Percentiles rank a stretch among this genome's conserved stretches.
Evolutionary conservation across 495 filamentous ascomycete genomes (phyloP).

Genomic region (Neurospora sp.): DNA sequence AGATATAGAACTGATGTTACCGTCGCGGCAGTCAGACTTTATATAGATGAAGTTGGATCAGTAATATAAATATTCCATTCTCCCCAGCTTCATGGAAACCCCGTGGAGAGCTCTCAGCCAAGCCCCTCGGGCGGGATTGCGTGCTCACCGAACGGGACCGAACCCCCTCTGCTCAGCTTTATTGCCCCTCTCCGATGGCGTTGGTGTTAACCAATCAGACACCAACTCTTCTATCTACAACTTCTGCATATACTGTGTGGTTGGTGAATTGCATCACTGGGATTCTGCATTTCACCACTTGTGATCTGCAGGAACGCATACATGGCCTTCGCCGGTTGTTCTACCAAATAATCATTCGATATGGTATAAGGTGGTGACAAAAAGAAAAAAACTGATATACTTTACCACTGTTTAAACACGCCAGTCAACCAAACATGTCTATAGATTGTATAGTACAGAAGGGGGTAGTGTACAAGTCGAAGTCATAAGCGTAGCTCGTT

Average conservation of each 20-base stretch:
- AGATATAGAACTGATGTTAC: neutral
- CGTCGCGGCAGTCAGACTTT: neutral
- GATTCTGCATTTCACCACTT: slow-evolving; percentile 14
- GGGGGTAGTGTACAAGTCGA: neutral
- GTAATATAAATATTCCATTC: neutral
- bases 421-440: neutral
- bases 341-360: neutral
- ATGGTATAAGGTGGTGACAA: neutral
- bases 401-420: neutral
- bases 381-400: neutral
- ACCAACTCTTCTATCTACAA: neutral
- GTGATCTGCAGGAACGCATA: slow-evolving; percentile 1
- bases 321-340: neutral
- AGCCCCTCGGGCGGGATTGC: neutral
- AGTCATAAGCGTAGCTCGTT: neutral
- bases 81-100: neutral
- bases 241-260: neutral
- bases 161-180: neutral
- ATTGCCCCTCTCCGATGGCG: neutral
- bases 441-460: neutral
- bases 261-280: slow-evolving; percentile 10
- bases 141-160: neutral
- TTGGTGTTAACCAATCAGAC: neutral
- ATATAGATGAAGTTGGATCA: neutral
- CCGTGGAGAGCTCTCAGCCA: neutral